These are phyloP conservation scores for Pyracantha coccinea DNA, from an alignment of 331 rosid species.

Conservation along the genomic window DNA sequence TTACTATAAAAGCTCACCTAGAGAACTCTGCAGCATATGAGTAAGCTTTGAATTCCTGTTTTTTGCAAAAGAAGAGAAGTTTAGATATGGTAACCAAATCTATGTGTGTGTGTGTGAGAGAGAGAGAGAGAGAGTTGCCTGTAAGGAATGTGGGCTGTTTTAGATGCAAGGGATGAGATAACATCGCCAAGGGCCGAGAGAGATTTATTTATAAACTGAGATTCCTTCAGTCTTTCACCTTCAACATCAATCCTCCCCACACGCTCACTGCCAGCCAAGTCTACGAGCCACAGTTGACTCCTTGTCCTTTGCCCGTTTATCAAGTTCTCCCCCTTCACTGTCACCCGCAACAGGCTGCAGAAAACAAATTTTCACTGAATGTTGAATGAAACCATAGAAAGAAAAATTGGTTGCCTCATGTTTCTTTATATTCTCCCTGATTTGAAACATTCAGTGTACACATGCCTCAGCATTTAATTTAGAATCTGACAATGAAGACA, in stretches of 20 bases:
- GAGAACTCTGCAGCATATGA: conserved; percentile 90
- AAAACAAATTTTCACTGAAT: conserved; percentile 15
- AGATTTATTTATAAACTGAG: conserved; percentile 93
- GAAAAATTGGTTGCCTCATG: not conserved
- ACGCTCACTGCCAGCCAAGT: conserved; percentile 98
- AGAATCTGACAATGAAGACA: not conserved
- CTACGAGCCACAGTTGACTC: conserved; percentile 98
- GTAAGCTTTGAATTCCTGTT: conserved; percentile 95
- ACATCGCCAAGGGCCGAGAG: conserved; percentile 97
- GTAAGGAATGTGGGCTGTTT: conserved; percentile 85
- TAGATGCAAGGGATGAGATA: conserved; percentile 86
- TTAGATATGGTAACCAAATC: conserved; percentile 12
- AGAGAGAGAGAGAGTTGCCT: conserved; percentile 39
- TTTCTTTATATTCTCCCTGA: not conserved
- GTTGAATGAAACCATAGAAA: not conserved
- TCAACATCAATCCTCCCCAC: conserved; percentile 95
- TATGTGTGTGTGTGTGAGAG: not conserved
- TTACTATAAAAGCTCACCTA: conserved; percentile 46
- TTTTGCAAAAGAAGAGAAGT: conserved; percentile 6
- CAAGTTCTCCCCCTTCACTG: conserved; percentile 66
- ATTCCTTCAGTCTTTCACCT: conserved; percentile 96
- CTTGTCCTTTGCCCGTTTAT: conserved; percentile 70
- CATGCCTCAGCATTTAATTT: not conserved
- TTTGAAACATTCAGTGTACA: not conserved
- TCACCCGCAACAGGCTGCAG: conserved; percentile 81